phyloP scores from a whole-genome alignment of 441 rosid species.

The Gossypium gossypioides region DNA sequence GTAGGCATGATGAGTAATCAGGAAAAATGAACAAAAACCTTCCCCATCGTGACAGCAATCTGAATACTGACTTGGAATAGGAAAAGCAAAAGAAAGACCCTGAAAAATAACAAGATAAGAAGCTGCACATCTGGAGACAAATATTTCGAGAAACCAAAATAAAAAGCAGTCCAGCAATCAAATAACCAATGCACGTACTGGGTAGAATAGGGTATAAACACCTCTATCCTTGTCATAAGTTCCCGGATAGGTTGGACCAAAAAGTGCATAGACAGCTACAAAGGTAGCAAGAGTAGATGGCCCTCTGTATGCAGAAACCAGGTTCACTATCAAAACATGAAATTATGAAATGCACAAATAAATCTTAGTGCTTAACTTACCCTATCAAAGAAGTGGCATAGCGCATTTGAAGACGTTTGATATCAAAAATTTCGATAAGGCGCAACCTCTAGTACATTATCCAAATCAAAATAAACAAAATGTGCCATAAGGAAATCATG shows the following conservation, averaged over 20 bases:
- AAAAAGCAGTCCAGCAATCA: background rate
- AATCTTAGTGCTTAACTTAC: slow-evolving; percentile 27
- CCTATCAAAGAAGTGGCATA: slow-evolving; percentile 80
- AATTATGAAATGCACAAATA: background rate
- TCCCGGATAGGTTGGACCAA: slow-evolving; percentile 96
- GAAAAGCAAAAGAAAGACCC: slow-evolving; percentile 92
- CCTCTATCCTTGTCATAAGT: slow-evolving; percentile 78
- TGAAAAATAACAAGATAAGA: slow-evolving; percentile 21
- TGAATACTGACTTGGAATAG: slow-evolving; percentile 60
- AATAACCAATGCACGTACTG: slow-evolving; percentile 36
- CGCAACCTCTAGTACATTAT: slow-evolving; percentile 60
- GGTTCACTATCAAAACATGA: background rate
- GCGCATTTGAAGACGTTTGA: slow-evolving; percentile 91
- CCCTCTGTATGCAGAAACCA: slow-evolving; percentile 43
- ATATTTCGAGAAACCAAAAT: background rate
- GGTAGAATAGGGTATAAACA: slow-evolving; percentile 80
- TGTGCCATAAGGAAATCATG: background rate
- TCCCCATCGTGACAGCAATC: slow-evolving; percentile 46
- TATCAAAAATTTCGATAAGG: slow-evolving; percentile 72
- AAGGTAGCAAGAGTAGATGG: slow-evolving; percentile 80
- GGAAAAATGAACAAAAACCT: slow-evolving; percentile 33
- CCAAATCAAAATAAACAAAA: slow-evolving; percentile 12
- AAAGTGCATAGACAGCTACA: slow-evolving; percentile 80
- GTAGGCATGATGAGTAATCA: slow-evolving; percentile 1
- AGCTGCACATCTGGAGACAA: background rate